Evolutionary conservation across 495 filamentous ascomycete genomes (phyloP).

Genomic region (Pyrenula massariospora): DNA sequence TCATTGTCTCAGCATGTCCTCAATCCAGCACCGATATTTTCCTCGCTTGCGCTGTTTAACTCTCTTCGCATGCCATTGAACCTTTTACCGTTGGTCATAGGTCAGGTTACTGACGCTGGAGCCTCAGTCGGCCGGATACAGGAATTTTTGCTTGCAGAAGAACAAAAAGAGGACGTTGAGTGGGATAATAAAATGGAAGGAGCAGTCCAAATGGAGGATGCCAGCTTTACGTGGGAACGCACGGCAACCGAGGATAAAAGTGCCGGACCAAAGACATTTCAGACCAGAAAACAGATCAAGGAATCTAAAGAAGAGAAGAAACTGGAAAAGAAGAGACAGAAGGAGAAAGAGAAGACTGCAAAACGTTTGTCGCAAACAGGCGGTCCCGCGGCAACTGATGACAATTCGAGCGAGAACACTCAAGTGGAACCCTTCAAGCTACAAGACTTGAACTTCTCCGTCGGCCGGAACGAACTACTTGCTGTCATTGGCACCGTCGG

Average conservation of each 20-base stretch:
- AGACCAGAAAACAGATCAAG: conserved; percentile 31
- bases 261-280: conserved; percentile 20
- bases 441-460: conserved; percentile 56
- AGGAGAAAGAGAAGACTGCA: conserved; percentile 17
- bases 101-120: conserved; percentile 80
- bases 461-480: conserved; percentile 73
- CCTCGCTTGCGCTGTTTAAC: conserved; percentile 88
- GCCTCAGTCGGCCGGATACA: conserved; percentile 74
- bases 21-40: conserved; percentile 72
- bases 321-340: conserved; percentile 19
- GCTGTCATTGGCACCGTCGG: conserved; percentile 89
- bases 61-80: conserved; percentile 81
- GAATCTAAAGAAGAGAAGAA: conserved; percentile 9
- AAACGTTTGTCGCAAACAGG: conserved; percentile 14
- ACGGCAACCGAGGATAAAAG: conserved; percentile 57
- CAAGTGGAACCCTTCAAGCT: conserved; percentile 74
- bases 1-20: conserved; percentile 62
- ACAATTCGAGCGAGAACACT: conserved; percentile 29
- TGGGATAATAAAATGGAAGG: conserved; percentile 48
- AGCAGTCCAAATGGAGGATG: conserved; percentile 61
- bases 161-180: conserved; percentile 61
- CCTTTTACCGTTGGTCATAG: conserved; percentile 75
- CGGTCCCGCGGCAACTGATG: conserved; percentile 17
- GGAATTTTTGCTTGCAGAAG: conserved; percentile 77
- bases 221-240: conserved; percentile 89